These are phyloP conservation scores for Neurospora discreta DNA, from an alignment of 495 filamentous ascomycete species.

Conservation along the genomic window DNA sequence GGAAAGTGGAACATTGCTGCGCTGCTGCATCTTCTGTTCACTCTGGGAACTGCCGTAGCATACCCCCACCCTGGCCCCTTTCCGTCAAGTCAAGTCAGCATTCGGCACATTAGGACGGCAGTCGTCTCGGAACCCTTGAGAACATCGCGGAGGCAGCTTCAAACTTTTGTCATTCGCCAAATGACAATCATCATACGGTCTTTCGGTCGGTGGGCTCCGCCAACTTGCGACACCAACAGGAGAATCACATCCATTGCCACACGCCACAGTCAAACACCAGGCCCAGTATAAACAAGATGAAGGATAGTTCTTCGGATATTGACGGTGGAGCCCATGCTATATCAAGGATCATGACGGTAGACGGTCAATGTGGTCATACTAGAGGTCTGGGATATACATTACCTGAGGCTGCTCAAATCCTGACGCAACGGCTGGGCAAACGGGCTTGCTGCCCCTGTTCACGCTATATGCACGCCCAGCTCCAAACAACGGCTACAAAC, in stretches of 20 bases:
- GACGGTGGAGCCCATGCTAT: background rate
- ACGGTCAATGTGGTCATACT: background rate
- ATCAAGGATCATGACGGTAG: background rate
- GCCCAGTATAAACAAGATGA: background rate
- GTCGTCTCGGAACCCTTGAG: background rate
- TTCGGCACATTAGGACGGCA: background rate
- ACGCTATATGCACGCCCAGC: background rate
- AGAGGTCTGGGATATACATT: background rate
- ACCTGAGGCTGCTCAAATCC: background rate
- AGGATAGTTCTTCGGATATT: background rate
- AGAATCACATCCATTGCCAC: background rate
- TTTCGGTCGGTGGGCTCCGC: background rate
- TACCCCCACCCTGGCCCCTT: slow-evolving; percentile 2
- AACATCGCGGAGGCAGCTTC: background rate
- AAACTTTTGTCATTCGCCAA: background rate
- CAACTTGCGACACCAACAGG: background rate
- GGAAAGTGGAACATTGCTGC: slow-evolving; percentile 11
- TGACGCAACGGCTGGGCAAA: background rate
- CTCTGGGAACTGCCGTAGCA: slow-evolving; percentile 24
- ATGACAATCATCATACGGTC: background rate
- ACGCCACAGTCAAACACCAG: background rate
- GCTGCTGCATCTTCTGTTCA: slow-evolving; percentile 25
- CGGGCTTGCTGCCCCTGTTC: background rate
- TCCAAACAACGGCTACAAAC: background rate
- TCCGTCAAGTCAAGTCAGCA: background rate